These are phyloP conservation scores for Xerocomellus chrysenteron DNA, from an alignment of 768 basidiomycete genomes.

Conservation along the genomic window DNA sequence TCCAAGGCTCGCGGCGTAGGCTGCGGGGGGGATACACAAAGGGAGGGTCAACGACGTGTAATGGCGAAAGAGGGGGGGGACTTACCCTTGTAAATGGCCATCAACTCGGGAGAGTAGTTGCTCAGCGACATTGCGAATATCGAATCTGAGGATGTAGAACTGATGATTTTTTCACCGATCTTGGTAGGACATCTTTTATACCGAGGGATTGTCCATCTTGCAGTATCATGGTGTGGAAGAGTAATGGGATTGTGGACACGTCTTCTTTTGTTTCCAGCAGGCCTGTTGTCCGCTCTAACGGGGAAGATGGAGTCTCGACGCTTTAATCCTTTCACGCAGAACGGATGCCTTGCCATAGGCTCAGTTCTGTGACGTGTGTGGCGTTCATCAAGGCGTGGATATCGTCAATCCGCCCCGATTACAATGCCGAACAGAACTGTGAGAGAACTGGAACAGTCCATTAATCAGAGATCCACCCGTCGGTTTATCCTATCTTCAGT, in stretches of 20 bases:
- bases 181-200: conserved; percentile 8
- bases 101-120: conserved; percentile 8
- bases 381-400: neutral
- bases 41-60: neutral
- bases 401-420: too few species aligned
- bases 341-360: neutral
- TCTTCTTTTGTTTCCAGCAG: neutral
- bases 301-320: neutral
- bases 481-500: neutral
- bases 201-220: neutral
- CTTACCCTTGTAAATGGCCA: conserved; percentile 6
- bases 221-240: neutral
- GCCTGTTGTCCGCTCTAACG: neutral
- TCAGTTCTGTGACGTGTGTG: neutral
- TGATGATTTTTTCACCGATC: conserved; percentile 1
- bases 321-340: neutral
- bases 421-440: neutral
- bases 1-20: conserved; percentile 6
- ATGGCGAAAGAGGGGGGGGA: neutral
- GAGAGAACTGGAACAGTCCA: neutral
- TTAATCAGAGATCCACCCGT: too few species aligned
- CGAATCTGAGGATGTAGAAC: neutral
- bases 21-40: neutral
- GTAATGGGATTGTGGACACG: neutral
- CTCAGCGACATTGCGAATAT: conserved; percentile 2